Percentiles rank a stretch among this genome's conserved stretches.
Conservation (phyloP, 2,329 filamentous ascomycete genomes). For the Fusarium pseudocircinatum region DNA sequence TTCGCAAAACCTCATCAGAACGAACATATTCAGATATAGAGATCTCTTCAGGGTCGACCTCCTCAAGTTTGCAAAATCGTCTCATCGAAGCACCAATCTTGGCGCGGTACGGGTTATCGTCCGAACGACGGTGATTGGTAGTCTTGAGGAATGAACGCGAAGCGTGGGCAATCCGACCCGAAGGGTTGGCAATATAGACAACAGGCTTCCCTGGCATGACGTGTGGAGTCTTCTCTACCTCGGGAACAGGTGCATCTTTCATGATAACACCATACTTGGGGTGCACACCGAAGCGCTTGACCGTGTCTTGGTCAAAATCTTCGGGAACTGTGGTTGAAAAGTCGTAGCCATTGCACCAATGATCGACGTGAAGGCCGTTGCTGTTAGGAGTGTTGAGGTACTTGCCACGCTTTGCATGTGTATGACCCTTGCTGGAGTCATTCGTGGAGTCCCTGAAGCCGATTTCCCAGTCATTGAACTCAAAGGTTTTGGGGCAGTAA, state of each 20-base stretch:
- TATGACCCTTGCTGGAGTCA: constrained; percentile 63
- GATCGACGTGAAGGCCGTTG: constrained; percentile 64
- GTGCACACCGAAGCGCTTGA: constrained; percentile 62
- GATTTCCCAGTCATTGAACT: constrained; percentile 64
- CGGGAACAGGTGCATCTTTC: constrained; percentile 57
- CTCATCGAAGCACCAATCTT: constrained; percentile 50
- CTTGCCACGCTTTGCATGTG: constrained; percentile 61
- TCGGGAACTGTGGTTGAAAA: constrained; percentile 57
- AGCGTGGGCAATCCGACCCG: constrained; percentile 59
- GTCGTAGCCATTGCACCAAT: constrained; percentile 63
- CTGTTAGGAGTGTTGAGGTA: constrained; percentile 65
- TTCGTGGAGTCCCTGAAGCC: constrained; percentile 69
- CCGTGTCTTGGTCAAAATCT: constrained; percentile 61
- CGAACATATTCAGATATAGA: constrained; percentile 47
- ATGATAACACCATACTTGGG: constrained; percentile 64
- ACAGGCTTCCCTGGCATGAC: constrained; percentile 59
- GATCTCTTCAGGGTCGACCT: constrained; percentile 48
- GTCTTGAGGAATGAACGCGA: constrained; percentile 56
- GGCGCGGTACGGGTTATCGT: constrained; percentile 47
- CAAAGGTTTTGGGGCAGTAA: constrained; percentile 57
- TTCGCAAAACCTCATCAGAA: constrained; percentile 47
- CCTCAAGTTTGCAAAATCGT: constrained; percentile 51
- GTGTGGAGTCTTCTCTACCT: constrained; percentile 52
- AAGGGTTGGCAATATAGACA: constrained; percentile 59
- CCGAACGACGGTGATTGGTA: constrained; percentile 47